Percentiles rank a stretch among this genome's conserved stretches.
These are phyloP conservation scores for Colletotrichum musae DNA, from an alignment of 2,329 filamentous ascomycete species.

Conservation along the genomic window DNA sequence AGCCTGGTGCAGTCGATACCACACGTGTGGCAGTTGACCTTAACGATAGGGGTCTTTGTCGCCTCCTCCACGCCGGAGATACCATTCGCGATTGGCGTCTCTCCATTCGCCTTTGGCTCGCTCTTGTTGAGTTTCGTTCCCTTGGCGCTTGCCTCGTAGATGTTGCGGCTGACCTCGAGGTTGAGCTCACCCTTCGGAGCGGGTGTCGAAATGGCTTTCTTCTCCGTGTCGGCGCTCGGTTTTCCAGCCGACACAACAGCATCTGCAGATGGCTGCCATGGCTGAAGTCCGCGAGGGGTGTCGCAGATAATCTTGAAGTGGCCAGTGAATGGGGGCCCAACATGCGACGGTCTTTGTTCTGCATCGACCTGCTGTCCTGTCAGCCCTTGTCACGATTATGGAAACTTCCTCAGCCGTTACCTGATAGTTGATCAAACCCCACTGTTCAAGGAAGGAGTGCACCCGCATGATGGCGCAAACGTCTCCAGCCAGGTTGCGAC, in stretches of 20 bases:
- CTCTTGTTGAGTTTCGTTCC: conserved; percentile 77
- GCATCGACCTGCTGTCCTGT: conserved; percentile 84
- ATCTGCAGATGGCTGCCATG: conserved; percentile 92
- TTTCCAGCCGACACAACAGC: conserved; percentile 75
- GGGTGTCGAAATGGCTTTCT: conserved; percentile 75
- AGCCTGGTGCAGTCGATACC: conserved; percentile 86
- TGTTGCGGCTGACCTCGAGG: conserved; percentile 93
- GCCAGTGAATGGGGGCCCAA: conserved; percentile 95
- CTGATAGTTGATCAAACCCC: conserved; percentile 99
- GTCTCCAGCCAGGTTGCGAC: conserved; percentile 94
- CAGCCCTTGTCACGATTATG: conserved; percentile 42
- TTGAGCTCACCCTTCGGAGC: conserved; percentile 86
- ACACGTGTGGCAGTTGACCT: conserved; percentile 90
- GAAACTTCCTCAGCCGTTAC: conserved; percentile 61
- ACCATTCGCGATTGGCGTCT: conserved; percentile 78
- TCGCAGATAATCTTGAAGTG: conserved; percentile 98
- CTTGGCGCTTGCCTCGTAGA: conserved; percentile 94
- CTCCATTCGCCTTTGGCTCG: conserved; percentile 83
- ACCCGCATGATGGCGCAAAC: conserved; percentile 99
- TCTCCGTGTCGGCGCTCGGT: conserved; percentile 78
- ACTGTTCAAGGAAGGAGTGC: conserved; percentile 97
- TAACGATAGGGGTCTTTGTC: conserved; percentile 75
- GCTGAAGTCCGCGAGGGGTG: conserved; percentile 93
- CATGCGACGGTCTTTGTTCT: conserved; percentile 93
- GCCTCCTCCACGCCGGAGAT: conserved; percentile 69